phyloP scores from a whole-genome alignment of 2,329 filamentous ascomycete genomes.

The Colletotrichum nymphaeae region DNA sequence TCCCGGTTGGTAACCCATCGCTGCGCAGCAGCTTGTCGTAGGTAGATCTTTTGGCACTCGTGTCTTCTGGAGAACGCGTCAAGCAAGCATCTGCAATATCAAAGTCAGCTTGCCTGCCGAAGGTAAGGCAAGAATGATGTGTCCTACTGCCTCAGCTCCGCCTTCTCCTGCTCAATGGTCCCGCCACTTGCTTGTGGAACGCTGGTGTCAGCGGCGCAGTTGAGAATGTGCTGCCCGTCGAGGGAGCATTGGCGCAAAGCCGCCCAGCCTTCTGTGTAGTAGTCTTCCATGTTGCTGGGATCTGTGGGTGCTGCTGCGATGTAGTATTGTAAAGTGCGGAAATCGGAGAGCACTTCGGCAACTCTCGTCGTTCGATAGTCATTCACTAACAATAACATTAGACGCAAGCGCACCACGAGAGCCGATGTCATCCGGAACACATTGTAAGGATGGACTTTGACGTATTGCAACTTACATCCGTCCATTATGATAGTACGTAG shows the following conservation, averaged over 20 bases:
- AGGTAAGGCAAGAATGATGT: not conserved
- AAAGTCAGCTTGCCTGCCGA: not conserved
- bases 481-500: constrained; percentile 22
- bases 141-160: constrained; percentile 71
- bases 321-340: constrained; percentile 70
- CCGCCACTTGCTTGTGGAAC: constrained; percentile 66
- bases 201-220: constrained; percentile 71
- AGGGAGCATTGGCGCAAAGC: constrained; percentile 70
- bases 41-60: constrained; percentile 73
- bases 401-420: not conserved
- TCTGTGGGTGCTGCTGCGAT: constrained; percentile 68
- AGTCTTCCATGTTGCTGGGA: constrained; percentile 67
- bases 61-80: constrained; percentile 72
- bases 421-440: not conserved
- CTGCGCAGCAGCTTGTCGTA: constrained; percentile 70
- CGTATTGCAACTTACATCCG: constrained; percentile 27
- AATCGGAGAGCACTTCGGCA: constrained; percentile 71
- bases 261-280: constrained; percentile 73
- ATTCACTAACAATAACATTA: constrained; percentile 60
- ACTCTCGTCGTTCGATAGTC: constrained; percentile 69
- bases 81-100: constrained; percentile 60
- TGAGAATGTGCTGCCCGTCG: constrained; percentile 73
- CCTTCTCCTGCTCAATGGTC: constrained; percentile 69
- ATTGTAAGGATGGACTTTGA: not conserved
- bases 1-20: constrained; percentile 68